These are phyloP conservation scores for Aschersonia sp. DNA, from an alignment of 2,329 filamentous ascomycete genomes.

Conservation along the genomic window DNA sequence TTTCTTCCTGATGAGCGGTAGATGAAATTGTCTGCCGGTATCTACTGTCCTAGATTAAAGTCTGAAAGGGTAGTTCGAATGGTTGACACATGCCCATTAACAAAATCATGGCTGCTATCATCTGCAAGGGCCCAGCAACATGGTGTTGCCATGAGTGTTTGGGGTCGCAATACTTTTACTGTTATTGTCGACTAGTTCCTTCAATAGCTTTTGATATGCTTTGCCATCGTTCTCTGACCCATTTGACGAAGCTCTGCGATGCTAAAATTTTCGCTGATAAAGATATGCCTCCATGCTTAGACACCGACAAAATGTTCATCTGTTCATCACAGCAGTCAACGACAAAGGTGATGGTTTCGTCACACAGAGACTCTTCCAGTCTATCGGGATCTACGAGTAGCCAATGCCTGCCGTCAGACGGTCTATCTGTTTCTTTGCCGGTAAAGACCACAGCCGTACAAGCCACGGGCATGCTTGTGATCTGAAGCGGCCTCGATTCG, in stretches of 20 bases:
- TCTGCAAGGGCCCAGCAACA: too few species aligned
- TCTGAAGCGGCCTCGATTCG: conserved; percentile 37
- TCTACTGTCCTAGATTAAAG: conserved; percentile 72
- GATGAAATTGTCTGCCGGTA: conserved; percentile 59
- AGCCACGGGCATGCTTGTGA: conserved; percentile 58
- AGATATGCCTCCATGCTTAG: conserved; percentile 69
- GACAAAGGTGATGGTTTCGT: conserved; percentile 70
- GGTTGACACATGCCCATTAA: conserved; percentile 48
- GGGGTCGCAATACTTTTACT: too few species aligned
- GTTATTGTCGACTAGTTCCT: conserved; percentile 2
- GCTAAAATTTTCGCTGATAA: conserved; percentile 49
- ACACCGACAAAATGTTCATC: conserved; percentile 52
- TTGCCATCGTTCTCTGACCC: conserved; percentile 20
- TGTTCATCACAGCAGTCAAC: conserved; percentile 47
- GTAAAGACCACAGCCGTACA: conserved; percentile 69
- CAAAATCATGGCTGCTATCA: neutral
- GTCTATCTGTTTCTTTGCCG: conserved; percentile 38
- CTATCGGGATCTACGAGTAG: conserved; percentile 78
- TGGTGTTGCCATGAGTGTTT: too few species aligned
- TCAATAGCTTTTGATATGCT: conserved; percentile 18
- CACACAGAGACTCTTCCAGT: conserved; percentile 75
- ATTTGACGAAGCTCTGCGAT: conserved; percentile 42
- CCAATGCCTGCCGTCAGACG: conserved; percentile 44
- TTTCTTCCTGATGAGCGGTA: conserved; percentile 39
- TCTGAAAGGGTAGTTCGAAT: conserved; percentile 77